Evolutionary conservation across 2,329 filamentous ascomycete species (phyloP).

Genomic region (Celoporthe dispersa): DNA sequence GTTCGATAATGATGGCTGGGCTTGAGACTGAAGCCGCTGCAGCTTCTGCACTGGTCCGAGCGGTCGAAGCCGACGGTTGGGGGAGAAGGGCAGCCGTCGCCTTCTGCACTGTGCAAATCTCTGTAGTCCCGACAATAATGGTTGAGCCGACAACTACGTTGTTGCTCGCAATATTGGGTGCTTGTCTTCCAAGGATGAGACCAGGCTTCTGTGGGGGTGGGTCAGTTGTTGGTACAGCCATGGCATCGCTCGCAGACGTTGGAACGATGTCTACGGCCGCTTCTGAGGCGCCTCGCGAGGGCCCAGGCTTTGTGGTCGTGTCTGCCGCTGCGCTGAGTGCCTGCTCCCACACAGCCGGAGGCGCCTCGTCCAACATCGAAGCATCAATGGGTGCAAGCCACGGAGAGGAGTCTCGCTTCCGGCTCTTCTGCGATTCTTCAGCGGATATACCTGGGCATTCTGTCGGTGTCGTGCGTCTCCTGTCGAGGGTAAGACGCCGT

Average conservation of each 20-base stretch:
- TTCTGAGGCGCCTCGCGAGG: neutral
- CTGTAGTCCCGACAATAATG: no score
- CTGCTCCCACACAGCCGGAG: neutral
- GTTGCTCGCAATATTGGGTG: neutral
- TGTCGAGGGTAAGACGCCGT: no score
- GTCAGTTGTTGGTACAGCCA: neutral
- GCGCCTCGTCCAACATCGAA: no score
- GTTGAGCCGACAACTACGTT: neutral
- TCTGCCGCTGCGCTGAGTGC: neutral
- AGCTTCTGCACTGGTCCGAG: neutral
- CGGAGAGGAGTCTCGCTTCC: neutral
- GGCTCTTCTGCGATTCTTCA: neutral
- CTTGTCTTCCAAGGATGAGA: neutral
- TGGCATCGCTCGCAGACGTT: neutral
- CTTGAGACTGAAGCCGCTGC: neutral
- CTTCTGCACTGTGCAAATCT: neutral
- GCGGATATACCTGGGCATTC: neutral
- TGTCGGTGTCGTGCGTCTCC: neutral
- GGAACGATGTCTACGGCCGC: neutral
- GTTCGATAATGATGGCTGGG: neutral
- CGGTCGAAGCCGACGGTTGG: neutral
- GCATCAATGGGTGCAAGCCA: neutral
- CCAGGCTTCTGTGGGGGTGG: neutral
- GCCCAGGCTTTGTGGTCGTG: neutral
- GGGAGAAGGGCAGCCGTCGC: neutral